phyloP scores from a whole-genome alignment of 1,284 basidiomycete genomes.

The Tausonia pullulans region DNA sequence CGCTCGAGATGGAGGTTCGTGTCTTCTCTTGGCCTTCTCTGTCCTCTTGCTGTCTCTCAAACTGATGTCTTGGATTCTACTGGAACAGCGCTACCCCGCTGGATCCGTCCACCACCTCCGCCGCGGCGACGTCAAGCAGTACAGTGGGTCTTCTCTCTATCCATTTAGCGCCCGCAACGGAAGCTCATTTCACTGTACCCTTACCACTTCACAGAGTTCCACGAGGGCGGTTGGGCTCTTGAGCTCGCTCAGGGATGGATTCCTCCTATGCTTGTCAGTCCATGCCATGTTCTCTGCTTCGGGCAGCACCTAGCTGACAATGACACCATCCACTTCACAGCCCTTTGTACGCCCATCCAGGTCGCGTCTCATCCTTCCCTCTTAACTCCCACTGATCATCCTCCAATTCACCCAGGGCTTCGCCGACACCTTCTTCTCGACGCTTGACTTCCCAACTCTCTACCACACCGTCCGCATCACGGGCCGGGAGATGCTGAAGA shows the following conservation, averaged over 20 bases:
- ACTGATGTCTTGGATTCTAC: background rate
- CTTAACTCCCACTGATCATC: conserved; percentile 26
- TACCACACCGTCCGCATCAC: conserved; percentile 70
- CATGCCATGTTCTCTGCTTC: too few species aligned
- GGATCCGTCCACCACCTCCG: conserved; percentile 76
- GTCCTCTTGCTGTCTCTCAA: background rate
- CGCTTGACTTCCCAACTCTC: conserved; percentile 74
- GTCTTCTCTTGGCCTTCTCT: background rate
- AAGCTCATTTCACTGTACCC: background rate
- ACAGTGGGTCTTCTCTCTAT: conserved; percentile 42
- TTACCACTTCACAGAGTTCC: conserved; percentile 45
- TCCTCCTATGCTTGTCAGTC: conserved; percentile 55
- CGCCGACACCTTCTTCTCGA: conserved; percentile 74
- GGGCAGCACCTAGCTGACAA: too few species aligned
- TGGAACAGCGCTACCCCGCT: conserved; percentile 49
- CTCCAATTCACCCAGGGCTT: conserved; percentile 57
- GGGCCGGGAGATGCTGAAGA: conserved; percentile 66
- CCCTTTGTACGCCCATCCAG: too few species aligned
- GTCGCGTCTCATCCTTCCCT: too few species aligned
- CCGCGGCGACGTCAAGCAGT: conserved; percentile 82
- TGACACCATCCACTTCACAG: too few species aligned
- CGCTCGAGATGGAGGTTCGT: conserved; percentile 56
- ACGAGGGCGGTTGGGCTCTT: conserved; percentile 84
- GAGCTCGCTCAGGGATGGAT: conserved; percentile 97
- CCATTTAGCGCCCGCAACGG: background rate